Base-by-base conservation (phyloP, 495 filamentous ascomycete species). In the Delitschia confertaspora region DNA sequence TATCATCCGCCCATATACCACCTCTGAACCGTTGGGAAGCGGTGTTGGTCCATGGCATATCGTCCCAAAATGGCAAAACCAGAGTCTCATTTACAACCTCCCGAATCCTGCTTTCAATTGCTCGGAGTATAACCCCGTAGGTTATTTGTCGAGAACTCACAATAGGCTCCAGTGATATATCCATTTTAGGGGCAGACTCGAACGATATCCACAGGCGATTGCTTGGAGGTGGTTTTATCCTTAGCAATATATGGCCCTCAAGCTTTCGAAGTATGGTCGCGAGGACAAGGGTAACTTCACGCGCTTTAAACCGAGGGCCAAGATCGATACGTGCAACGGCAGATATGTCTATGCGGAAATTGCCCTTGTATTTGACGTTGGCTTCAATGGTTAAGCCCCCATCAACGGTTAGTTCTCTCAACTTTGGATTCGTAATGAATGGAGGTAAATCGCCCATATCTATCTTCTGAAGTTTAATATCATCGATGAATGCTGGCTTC, bases 131-230 rank as follows among this genome's bases (percentile, higher is more conserved):
- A 33, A 94, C 75, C 5, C 79, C 80, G 60, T 89, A 96, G 0
- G 91, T 95, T 37, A 98, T 93, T 61, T 95, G 88, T 40, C 89
- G 81, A 5, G 85, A 82, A 63, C 88, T 94, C 37, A 98, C 87
- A 49, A 98, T 87, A 4, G 91, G 91, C 58, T 95, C 83, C 35
- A 98, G 87, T 16, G 78, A 75, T 70, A 96, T 79, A 36, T 87
- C 87, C 67, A 98, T 84, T 50, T 85, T 86, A 5, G 91, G 91
- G 75, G 83, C 83, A 6, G 78, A 78, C 57, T 93, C 83, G 53
- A 98, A 98, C 10, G 88, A 79, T 52, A 96, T 76, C 91, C 91
- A 98, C 27, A 95, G 60, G 19, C 91, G 78, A 61, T 96, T 96
- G 64, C 85, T 94, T 0, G 91, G 91, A 23, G 91, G 85, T 17